Evolutionary conservation across 306 rosid species (phyloP).

Genomic region (Trifolium repens): DNA sequence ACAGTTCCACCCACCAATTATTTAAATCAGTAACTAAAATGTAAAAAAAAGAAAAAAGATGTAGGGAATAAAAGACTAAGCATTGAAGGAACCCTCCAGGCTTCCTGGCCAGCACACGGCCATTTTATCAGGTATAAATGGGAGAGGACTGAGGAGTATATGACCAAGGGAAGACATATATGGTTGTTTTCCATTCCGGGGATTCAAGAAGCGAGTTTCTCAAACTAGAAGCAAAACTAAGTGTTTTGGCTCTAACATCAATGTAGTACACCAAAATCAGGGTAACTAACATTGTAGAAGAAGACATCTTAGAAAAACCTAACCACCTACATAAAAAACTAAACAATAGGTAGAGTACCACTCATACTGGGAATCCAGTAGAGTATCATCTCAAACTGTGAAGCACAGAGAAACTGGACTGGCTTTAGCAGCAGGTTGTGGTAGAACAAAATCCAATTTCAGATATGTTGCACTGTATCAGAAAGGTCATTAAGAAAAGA

Average conservation of each 20-base stretch:
- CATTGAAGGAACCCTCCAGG: constrained; percentile 58
- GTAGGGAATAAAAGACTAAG: constrained; percentile 62
- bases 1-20: constrained; percentile 84
- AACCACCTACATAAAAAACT: constrained; percentile 14
- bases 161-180: constrained; percentile 40
- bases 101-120: constrained; percentile 41
- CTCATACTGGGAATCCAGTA: constrained; percentile 44
- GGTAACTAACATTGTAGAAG: constrained; percentile 29
- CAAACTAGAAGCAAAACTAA: constrained; percentile 30
- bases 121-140: constrained; percentile 38
- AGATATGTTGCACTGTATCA: constrained; percentile 27
- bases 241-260: constrained; percentile 33
- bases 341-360: constrained; percentile 25
- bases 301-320: constrained; percentile 27
- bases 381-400: not conserved
- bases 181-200: constrained; percentile 20
- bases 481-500: constrained; percentile 15
- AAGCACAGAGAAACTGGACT: constrained; percentile 24
- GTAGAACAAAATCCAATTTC: constrained; percentile 33
- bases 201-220: constrained; percentile 39
- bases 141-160: constrained; percentile 22
- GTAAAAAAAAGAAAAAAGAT: constrained; percentile 56
- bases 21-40: constrained; percentile 74
- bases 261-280: constrained; percentile 19
- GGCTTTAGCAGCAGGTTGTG: constrained; percentile 33